These are phyloP conservation scores for Colletotrichum tabaci DNA, from an alignment of 2,329 filamentous ascomycete genomes.

Conservation along the genomic window DNA sequence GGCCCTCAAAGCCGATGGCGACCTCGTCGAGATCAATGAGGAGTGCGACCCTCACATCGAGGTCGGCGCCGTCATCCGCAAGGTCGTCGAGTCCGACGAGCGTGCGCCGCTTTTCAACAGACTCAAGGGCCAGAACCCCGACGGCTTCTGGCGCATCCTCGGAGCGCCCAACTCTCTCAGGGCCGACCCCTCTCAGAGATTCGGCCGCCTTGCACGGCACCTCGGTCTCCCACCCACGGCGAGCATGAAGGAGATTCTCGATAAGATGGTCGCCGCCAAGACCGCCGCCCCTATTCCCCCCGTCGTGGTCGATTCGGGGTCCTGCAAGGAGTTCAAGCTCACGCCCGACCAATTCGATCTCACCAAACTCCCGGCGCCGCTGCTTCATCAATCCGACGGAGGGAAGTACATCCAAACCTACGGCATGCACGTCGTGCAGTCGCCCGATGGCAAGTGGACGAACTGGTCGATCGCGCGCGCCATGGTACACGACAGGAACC, in stretches of 20 bases:
- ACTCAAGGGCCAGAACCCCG: conserved; percentile 57
- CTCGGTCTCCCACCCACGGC: conserved; percentile 57
- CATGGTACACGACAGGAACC: conserved; percentile 62
- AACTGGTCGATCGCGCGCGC: conserved; percentile 62
- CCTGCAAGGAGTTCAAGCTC: conserved; percentile 60
- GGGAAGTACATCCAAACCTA: conserved; percentile 67
- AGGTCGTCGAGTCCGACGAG: conserved; percentile 60
- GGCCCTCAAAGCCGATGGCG: conserved; percentile 56
- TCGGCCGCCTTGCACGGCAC: conserved; percentile 59
- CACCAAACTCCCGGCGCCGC: conserved; percentile 56
- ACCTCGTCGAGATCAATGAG: conserved; percentile 61
- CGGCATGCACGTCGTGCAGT: conserved; percentile 63
- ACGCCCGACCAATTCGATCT: conserved; percentile 59
- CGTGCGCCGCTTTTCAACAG: conserved; percentile 69
- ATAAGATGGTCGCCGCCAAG: conserved; percentile 58
- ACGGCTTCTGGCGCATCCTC: conserved; percentile 64
- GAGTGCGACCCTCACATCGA: conserved; percentile 62
- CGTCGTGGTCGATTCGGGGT: conserved; percentile 52
- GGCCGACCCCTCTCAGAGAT: conserved; percentile 47
- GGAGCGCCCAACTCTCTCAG: conserved; percentile 50
- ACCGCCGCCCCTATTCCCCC: conserved; percentile 50
- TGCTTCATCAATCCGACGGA: conserved; percentile 61
- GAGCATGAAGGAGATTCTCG: conserved; percentile 55
- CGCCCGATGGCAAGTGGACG: conserved; percentile 62
- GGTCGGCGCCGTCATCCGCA: conserved; percentile 62